A percentile compares a stretch with the other conserved stretches of the same genome.
These are phyloP conservation scores for Coemansia sp. DNA, from an alignment of 192 early-diverging fungal species.

Conservation along the genomic window DNA sequence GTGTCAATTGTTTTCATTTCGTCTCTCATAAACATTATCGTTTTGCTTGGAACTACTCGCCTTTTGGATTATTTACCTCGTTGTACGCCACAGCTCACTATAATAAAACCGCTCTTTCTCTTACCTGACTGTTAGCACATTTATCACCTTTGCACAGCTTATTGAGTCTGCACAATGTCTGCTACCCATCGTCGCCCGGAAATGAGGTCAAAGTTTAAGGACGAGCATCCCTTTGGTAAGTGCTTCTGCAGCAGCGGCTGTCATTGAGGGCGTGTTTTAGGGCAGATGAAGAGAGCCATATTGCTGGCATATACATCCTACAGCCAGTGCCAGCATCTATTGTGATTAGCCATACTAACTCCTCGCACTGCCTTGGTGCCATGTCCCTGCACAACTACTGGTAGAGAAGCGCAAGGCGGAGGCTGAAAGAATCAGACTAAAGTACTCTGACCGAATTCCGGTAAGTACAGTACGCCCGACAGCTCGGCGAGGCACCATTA, in stretches of 20 bases:
- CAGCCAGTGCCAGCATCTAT: background rate
- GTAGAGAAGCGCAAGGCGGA: slow-evolving; percentile 95
- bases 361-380: background rate
- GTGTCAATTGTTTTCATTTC: background rate
- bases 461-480: slow-evolving; percentile 36
- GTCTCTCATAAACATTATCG: background rate
- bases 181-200: slow-evolving; percentile 11
- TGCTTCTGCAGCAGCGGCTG: background rate
- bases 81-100: background rate
- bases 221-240: slow-evolving; percentile 93
- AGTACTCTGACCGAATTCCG: slow-evolving; percentile 92
- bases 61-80: background rate
- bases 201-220: slow-evolving; percentile 92
- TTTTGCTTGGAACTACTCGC: background rate
- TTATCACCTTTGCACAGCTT: background rate
- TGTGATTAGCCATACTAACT: slow-evolving; percentile 2
- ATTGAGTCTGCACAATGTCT: slow-evolving; percentile 3
- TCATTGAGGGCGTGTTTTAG: background rate
- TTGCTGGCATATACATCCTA: background rate
- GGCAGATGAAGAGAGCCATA: background rate
- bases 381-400: slow-evolving; percentile 2
- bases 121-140: background rate
- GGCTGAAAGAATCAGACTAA: slow-evolving; percentile 92
- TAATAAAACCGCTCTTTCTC: background rate
- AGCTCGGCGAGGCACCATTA: background rate